Evolutionary conservation across 2,329 filamentous ascomycete genomes (phyloP).

Genomic region (Escovopsis sp.): DNA sequence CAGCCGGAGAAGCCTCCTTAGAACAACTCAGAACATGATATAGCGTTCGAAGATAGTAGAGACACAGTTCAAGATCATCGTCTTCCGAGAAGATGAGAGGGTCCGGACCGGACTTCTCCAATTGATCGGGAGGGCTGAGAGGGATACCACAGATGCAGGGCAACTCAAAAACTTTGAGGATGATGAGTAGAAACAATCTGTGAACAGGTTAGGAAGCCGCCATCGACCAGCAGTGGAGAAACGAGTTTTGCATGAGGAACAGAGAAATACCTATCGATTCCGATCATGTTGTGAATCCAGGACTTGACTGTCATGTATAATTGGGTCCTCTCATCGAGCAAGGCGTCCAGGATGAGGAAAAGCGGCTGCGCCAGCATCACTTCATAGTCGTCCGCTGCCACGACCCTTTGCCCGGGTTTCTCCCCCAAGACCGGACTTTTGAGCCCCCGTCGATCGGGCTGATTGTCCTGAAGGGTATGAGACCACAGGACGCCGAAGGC

Average conservation of each 20-base stretch:
- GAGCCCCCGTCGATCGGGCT: conserved; percentile 34
- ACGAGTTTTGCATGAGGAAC: no score
- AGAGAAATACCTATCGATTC: conserved; percentile 44
- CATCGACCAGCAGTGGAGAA: no score
- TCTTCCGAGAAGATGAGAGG: conserved; percentile 26
- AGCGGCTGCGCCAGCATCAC: conserved; percentile 67
- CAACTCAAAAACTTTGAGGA: conserved; percentile 40
- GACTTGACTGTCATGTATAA: conserved; percentile 60
- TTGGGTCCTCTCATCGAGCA: conserved; percentile 58
- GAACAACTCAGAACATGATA: conserved; percentile 57
- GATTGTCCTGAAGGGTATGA: conserved; percentile 53
- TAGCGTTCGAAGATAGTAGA: conserved; percentile 64
- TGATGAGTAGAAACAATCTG: conserved; percentile 46
- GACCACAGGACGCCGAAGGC: conserved; percentile 68
- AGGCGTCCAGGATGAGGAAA: conserved; percentile 64
- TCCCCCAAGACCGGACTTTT: conserved; percentile 25
- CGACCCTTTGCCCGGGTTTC: conserved; percentile 26
- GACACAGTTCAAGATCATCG: conserved; percentile 59
- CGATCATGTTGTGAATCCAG: conserved; percentile 59
- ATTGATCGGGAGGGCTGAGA: conserved; percentile 5
- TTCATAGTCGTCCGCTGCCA: conserved; percentile 47
- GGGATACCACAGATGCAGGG: conserved; percentile 27
- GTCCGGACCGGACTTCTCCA: conserved; percentile 4
- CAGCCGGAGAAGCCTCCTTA: conserved; percentile 51
- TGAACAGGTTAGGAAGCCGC: no score